Evolutionary conservation across 202 grass and related monocot genomes (phyloP).

Genomic region (Setaria italica): DNA sequence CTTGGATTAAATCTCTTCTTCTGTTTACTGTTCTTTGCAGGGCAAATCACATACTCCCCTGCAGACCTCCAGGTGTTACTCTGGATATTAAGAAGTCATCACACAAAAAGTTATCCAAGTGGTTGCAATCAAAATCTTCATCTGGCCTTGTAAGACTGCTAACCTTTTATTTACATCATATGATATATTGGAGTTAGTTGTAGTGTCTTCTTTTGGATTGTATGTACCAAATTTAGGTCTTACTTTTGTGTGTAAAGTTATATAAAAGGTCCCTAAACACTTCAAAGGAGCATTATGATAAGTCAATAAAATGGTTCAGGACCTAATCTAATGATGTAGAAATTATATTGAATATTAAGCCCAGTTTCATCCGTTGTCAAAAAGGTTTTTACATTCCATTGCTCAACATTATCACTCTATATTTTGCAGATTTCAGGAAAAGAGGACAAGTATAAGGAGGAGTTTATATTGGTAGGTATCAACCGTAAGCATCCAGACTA

Average conservation of each 20-base stretch:
- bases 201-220: not conserved
- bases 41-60: conserved; percentile 89
- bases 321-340: not conserved
- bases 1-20: not conserved
- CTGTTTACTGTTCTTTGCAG: conserved; percentile 47
- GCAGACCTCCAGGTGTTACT: conserved; percentile 83
- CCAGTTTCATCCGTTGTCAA: not conserved
- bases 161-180: conserved; percentile 28
- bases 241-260: conserved; percentile 1
- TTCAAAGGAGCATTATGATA: not conserved
- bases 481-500: conserved; percentile 75
- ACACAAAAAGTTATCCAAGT: conserved; percentile 93
- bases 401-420: conserved; percentile 33
- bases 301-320: not conserved
- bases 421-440: conserved; percentile 75
- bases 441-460: conserved; percentile 92
- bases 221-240: not conserved
- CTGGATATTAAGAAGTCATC: conserved; percentile 96
- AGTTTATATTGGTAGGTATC: conserved; percentile 65
- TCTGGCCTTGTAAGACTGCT: conserved; percentile 70
- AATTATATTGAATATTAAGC: not conserved
- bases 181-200: not conserved
- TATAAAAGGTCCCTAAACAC: not conserved
- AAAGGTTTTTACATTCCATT: not conserved
- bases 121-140: conserved; percentile 89